Base-by-base conservation (phyloP, 306 rosid species). In the Phaseolus lunatus region DNA sequence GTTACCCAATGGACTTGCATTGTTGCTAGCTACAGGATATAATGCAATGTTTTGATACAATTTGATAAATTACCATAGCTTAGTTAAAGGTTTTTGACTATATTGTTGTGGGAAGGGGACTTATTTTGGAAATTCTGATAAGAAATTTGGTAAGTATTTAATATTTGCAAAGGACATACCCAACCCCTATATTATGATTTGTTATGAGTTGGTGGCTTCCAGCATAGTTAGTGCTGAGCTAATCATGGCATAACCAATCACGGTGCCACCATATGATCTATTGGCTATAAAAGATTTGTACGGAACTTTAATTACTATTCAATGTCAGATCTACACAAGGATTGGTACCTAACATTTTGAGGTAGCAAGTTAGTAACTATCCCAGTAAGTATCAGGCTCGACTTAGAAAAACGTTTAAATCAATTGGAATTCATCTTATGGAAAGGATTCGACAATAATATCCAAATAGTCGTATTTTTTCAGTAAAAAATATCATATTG, bases 391-490 rank as follows among this genome's bases (percentile, higher is more conserved):
- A 47, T 61, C 45, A 44, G 26, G 9, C 31, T 53, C 26, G 15
- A 41, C 19, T 6, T 52, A 31, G 67, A 62, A 61, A 39, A 11
- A 0, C 6, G 20, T 58, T 54, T 26, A 45, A 20, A 22, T 67
- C 33, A 76, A 49, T 31, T n/a, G 26, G 18, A 80, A 9, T 53
- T 53, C 43, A 54, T 20, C 43, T 24, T 79, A 14, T n/a, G 35
- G 35, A 62, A 16, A 3, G 5, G 35, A 48, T 58, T 80, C 65
- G 20, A 49, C 29, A 65, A 65, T 35, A 18, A 24, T 47, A 7
- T 56, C 73, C 61, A 71, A 54, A 66, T 39, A 26, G 9, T 15
- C 66, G 2, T n/a, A 6, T 0, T 43, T 14, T 20, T 31, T 13
- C 61, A 26, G 9, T 35, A 75, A 16, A 3, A 48, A 23, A 24